phyloP scores from a whole-genome alignment of 176 grass and related monocot species.

The Hordeum marinum region DNA sequence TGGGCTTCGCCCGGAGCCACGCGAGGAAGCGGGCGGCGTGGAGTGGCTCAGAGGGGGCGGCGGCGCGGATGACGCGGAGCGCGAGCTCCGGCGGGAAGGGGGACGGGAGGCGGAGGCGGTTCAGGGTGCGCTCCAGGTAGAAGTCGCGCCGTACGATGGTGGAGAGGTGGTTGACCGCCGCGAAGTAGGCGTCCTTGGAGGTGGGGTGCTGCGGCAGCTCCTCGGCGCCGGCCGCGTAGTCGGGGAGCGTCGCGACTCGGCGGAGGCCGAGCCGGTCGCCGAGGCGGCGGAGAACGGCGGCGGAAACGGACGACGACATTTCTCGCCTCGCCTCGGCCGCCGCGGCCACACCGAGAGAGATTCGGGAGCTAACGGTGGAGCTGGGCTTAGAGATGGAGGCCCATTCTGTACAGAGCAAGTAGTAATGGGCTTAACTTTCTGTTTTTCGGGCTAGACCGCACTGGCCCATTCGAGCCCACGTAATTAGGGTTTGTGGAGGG shows the following conservation, averaged over 20 bases:
- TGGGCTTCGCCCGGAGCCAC: constrained; percentile 56
- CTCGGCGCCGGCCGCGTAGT: not conserved
- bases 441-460: not conserved
- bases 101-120: constrained; percentile 81
- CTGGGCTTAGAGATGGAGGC: not conserved
- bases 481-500: constrained; percentile 19
- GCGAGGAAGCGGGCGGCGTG: constrained; percentile 77
- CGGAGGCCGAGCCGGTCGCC: constrained; percentile 11
- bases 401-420: not conserved
- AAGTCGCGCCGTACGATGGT: constrained; percentile 87
- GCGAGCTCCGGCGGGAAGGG: constrained; percentile 71
- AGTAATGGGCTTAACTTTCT: not conserved
- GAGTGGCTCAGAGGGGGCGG: constrained; percentile 64
- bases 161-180: constrained; percentile 74
- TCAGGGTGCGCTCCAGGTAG: constrained; percentile 93
- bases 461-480: not conserved
- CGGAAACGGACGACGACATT: constrained; percentile 7
- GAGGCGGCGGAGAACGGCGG: constrained; percentile 16
- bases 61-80: constrained; percentile 66
- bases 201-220: constrained; percentile 26
- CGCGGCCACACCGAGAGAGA: not conserved
- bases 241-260: constrained; percentile 4
- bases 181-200: constrained; percentile 84
- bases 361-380: not conserved
- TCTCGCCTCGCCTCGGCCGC: not conserved